Evolutionary conservation across 1,284 basidiomycete genomes (phyloP).

Genomic region (Apiotrichum laibachii): DNA sequence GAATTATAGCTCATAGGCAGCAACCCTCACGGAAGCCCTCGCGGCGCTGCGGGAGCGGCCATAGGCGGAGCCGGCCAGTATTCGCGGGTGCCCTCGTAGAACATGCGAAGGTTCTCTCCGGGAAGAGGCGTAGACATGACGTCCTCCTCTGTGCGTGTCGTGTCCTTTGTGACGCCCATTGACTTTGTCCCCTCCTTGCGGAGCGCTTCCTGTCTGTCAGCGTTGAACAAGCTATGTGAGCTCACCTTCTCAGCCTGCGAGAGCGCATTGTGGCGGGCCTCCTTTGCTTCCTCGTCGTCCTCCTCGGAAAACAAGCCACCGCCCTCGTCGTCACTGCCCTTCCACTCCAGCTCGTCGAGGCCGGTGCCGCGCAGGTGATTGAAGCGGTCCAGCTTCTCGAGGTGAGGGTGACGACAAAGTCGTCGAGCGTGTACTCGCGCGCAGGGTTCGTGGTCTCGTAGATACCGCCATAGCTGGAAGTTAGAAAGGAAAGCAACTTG

Average conservation of each 20-base stretch:
- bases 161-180: conserved; percentile 69
- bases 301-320: conserved; percentile 52
- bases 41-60: conserved; percentile 60
- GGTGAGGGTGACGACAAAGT: conserved; percentile 71
- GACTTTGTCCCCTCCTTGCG: conserved; percentile 65
- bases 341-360: conserved; percentile 61
- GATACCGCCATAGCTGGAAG: conserved; percentile 78
- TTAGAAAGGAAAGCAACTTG: not conserved
- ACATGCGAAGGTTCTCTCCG: conserved; percentile 80
- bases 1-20: too few relatives aligned
- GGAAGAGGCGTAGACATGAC: conserved; percentile 76
- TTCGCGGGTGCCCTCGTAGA: conserved; percentile 76
- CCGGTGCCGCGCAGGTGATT: conserved; percentile 67
- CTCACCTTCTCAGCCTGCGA: conserved; percentile 30
- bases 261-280: conserved; percentile 27
- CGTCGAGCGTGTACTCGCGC: conserved; percentile 79
- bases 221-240: not conserved
- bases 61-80: conserved; percentile 74
- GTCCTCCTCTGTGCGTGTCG: conserved; percentile 66
- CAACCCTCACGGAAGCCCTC: conserved; percentile 72
- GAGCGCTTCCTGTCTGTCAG: conserved; percentile 56
- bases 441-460: conserved; percentile 65
- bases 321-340: conserved; percentile 59
- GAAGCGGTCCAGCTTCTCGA: conserved; percentile 78
- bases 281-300: conserved; percentile 28